Conservation (phyloP, 352 stramenopile genomes). For the Pythium phragmitis region DNA sequence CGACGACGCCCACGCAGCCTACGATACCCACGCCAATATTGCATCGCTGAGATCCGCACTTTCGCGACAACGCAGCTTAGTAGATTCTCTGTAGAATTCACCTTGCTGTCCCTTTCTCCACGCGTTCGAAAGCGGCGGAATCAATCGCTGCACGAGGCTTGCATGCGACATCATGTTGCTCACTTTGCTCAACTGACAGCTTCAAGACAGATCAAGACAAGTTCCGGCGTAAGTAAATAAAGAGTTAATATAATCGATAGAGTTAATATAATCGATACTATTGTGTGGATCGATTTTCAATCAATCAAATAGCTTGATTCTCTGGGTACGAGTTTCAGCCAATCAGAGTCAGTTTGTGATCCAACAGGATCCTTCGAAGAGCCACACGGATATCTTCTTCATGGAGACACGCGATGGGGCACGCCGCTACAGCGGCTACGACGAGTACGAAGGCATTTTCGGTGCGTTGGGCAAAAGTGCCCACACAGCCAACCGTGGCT, state of each 20-base stretch:
- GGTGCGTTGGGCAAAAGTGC: constrained; percentile 33
- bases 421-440: constrained; percentile 41
- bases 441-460: constrained; percentile 70
- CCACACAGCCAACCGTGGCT: background rate
- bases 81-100: constrained; percentile 10
- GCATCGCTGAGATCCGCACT: background rate
- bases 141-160: constrained; percentile 43
- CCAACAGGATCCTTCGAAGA: constrained; percentile 18
- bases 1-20: constrained; percentile 92
- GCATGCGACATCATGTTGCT: constrained; percentile 8
- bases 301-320: background rate
- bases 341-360: constrained; percentile 13
- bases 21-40: background rate
- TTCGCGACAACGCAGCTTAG: background rate
- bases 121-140: constrained; percentile 61
- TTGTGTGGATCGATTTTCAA: background rate
- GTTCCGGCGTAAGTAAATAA: no score
- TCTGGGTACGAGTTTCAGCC: constrained; percentile 14
- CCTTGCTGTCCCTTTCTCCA: constrained; percentile 81
- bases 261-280: no score
- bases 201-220: background rate
- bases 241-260: no score
- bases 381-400: constrained; percentile 2
- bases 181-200: no score
- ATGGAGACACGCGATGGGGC: constrained; percentile 7